Evolutionary conservation across 2,329 filamentous ascomycete genomes (phyloP).

Genomic region (Fusarium multiceps): DNA sequence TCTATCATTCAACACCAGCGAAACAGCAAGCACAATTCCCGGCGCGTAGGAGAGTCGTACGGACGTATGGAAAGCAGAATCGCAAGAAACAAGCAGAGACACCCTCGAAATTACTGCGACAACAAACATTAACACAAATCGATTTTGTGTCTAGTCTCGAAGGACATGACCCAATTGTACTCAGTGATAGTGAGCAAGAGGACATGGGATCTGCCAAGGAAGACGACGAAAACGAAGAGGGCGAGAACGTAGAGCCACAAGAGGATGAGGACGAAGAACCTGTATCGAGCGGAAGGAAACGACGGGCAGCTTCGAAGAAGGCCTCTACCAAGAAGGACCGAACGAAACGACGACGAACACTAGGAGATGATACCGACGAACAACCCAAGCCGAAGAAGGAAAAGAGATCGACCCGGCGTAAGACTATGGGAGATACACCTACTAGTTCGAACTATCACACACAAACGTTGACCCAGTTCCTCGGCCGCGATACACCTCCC

Average conservation of each 20-base stretch:
- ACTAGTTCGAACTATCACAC: constrained; percentile 53
- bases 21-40: constrained; percentile 56
- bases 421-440: constrained; percentile 49
- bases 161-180: constrained; percentile 44
- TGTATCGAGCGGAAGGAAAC: constrained; percentile 43
- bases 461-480: constrained; percentile 57
- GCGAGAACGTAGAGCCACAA: constrained; percentile 21
- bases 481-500: constrained; percentile 39
- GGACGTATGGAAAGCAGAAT: constrained; percentile 50
- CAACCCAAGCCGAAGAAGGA: constrained; percentile 34
- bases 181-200: constrained; percentile 47
- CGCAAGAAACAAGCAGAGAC: constrained; percentile 34
- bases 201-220: constrained; percentile 37
- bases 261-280: constrained; percentile 37
- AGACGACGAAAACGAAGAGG: constrained; percentile 28
- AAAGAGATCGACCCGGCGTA: constrained; percentile 42
- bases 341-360: constrained; percentile 46
- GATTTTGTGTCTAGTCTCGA: constrained; percentile 54
- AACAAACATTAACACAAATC: constrained; percentile 59
- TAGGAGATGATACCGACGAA: constrained; percentile 41
- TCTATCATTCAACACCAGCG: constrained; percentile 54
- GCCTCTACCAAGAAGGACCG: constrained; percentile 20
- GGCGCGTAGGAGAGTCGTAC: constrained; percentile 49
- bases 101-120: constrained; percentile 45
- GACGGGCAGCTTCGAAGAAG: constrained; percentile 28